These are phyloP conservation scores for Hericium erinaceus DNA, from an alignment of 768 basidiomycete genomes.

Conservation along the genomic window DNA sequence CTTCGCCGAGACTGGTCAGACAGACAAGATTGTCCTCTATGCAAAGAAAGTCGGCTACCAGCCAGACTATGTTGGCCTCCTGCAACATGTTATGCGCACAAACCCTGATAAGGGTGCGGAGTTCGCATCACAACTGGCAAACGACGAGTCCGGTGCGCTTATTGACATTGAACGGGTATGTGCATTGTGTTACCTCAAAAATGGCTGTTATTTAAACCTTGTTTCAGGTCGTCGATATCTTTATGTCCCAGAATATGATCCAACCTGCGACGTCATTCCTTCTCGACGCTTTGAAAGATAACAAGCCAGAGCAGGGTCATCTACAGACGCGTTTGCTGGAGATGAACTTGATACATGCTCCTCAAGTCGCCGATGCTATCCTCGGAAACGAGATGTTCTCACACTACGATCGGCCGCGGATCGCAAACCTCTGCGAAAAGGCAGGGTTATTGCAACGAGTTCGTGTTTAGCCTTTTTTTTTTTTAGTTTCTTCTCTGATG, in stretches of 20 bases:
- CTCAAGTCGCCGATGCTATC: slow-evolving; percentile 98
- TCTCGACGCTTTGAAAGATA: slow-evolving; percentile 95
- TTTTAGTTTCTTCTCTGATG: neutral
- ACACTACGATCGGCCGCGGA: slow-evolving; percentile 91
- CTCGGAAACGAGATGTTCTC: slow-evolving; percentile 98
- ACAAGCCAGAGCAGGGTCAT: slow-evolving; percentile 93
- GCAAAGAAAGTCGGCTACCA: slow-evolving; percentile 93
- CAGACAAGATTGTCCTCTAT: slow-evolving; percentile 95
- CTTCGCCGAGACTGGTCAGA: slow-evolving; percentile 98
- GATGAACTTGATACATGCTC: slow-evolving; percentile 96
- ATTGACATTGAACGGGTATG: slow-evolving; percentile 87
- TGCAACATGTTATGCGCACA: slow-evolving; percentile 94
- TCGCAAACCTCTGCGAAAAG: slow-evolving; percentile 98
- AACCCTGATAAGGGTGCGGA: slow-evolving; percentile 98
- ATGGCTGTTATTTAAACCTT: neutral
- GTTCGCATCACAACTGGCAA: slow-evolving; percentile 90
- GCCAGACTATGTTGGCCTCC: slow-evolving; percentile 85
- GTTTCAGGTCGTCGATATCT: slow-evolving; percentile 88
- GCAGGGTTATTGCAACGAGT: slow-evolving; percentile 92
- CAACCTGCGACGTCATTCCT: slow-evolving; percentile 98
- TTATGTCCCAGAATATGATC: slow-evolving; percentile 99
- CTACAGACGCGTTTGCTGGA: slow-evolving; percentile 94
- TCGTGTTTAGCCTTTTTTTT: slow-evolving; percentile 18
- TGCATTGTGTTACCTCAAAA: slow-evolving; percentile 3
- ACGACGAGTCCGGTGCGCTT: slow-evolving; percentile 86